These are phyloP conservation scores for Aspergillus persii DNA, from an alignment of 2,329 filamentous ascomycete species.

Conservation along the genomic window DNA sequence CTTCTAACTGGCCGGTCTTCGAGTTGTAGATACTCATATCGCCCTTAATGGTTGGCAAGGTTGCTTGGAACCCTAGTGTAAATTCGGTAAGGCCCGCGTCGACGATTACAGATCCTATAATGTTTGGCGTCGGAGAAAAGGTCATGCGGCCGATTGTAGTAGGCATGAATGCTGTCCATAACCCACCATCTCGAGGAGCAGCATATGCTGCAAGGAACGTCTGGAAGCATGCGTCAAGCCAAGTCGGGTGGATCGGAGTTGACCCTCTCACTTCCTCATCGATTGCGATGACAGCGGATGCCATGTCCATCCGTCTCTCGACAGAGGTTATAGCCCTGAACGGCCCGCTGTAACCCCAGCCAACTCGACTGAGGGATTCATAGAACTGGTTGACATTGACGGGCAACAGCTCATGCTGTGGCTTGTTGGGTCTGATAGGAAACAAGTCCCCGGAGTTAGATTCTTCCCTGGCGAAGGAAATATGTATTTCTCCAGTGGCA, in stretches of 20 bases:
- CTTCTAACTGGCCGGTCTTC: not conserved
- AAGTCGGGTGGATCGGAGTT: constrained; percentile 4
- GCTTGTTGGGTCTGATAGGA: not conserved
- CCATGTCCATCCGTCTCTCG: not conserved
- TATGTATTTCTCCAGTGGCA: not conserved
- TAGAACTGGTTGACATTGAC: constrained; percentile 9
- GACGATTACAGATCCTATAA: constrained; percentile 1
- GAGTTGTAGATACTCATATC: constrained; percentile 6
- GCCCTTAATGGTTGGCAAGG: constrained; percentile 2
- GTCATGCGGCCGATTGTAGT: constrained; percentile 6
- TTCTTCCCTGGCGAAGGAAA: not conserved
- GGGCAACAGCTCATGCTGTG: constrained; percentile 1
- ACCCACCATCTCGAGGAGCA: constrained; percentile 5
- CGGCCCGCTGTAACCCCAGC: constrained; percentile 6
- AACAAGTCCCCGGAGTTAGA: not conserved
- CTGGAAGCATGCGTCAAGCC: constrained; percentile 9
- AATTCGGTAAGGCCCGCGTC: constrained; percentile 5
- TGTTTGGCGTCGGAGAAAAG: not conserved
- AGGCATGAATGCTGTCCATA: constrained; percentile 20
- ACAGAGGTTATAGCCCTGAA: constrained; percentile 4
- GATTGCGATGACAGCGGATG: constrained; percentile 3
- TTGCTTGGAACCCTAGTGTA: constrained; percentile 1
- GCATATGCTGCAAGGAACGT: constrained; percentile 5
- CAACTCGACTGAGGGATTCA: constrained; percentile 4
- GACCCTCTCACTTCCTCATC: constrained; percentile 1